Evolutionary conservation across 257 asterid species (phyloP), one percentile per base, ranked within the genome.

Genomic region (Gentiana dahurica): DNA sequence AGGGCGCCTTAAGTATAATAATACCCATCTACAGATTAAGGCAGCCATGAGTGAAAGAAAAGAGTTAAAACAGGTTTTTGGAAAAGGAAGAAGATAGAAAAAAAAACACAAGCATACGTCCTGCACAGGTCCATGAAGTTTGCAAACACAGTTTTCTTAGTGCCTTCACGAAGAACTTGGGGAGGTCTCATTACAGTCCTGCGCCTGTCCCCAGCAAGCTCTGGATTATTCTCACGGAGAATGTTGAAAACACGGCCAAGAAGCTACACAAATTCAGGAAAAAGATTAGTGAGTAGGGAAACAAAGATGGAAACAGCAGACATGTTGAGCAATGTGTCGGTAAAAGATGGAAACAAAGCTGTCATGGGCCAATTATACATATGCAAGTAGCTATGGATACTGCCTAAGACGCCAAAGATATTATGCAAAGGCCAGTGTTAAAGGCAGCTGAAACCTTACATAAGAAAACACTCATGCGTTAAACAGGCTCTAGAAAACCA

Each of bases 171-270:
- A 65, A 91, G 96, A 65, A 91, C 95, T 70, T 91, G 96, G 55
- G 98, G 98, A 38, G 98, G 98, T 68, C 95, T 79, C 94, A 91
- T 84, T 13, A 91, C 95, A 11, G 98, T 91, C 64, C 98, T 82
- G n/a, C 96, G 96, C 76, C 98, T 76, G 66, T 89, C 96, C 53
- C 98, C 96, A 57, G 95, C 94, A 67, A 91, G 98, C 73, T 91
- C 98, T 1, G 98, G 96, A 61, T 91, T 91, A 58, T 91, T 87
- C 81, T 91, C 98, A 15, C 96, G 91, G 24, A 91, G 96, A 60
- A 84, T 84, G 71, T 87, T 83, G 70, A 87, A 85, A 34, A 91
- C 96, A 51, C 96, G 71, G 5, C 95, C 98, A 54, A 87, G 81
- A 67, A 91, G 94, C 96, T 91, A 79, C 73, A 71, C 44, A 53